These are phyloP conservation scores for Kluyveromyces dobzhanskii DNA, from an alignment of 805 yeast species.

Conservation along the genomic window DNA sequence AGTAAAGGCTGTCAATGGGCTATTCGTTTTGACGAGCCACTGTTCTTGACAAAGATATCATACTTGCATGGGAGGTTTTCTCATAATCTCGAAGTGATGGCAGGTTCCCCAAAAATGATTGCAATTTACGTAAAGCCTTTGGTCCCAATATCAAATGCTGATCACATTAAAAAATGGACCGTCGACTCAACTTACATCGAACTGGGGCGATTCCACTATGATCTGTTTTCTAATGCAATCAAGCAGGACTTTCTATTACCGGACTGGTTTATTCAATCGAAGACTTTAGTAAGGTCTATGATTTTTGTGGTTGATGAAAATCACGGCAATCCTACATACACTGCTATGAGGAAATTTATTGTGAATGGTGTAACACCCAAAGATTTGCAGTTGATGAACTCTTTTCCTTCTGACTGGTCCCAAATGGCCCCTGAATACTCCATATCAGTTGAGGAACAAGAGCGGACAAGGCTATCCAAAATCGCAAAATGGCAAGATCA, in stretches of 20 bases:
- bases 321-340: slow-evolving; percentile 31
- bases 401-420: slow-evolving; percentile 12
- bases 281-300: slow-evolving; percentile 27
- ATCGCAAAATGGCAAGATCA: slow-evolving; percentile 8
- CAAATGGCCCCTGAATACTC: slow-evolving; percentile 18
- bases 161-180: slow-evolving; percentile 5
- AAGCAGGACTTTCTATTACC: slow-evolving; percentile 29
- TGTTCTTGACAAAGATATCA: slow-evolving; percentile 29
- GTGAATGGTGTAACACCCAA: slow-evolving; percentile 36
- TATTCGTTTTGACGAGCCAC: slow-evolving; percentile 32
- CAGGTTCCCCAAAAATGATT: slow-evolving; percentile 32
- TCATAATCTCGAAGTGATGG: slow-evolving; percentile 31
- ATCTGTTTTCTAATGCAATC: slow-evolving; percentile 14
- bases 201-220: slow-evolving; percentile 25
- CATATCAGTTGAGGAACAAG: slow-evolving; percentile 7
- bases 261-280: slow-evolving; percentile 21
- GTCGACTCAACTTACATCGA: slow-evolving; percentile 19
- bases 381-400: slow-evolving; percentile 24
- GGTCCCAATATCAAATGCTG: background rate
- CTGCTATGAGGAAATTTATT: slow-evolving; percentile 32
- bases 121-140: slow-evolving; percentile 24
- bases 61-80: slow-evolving; percentile 32
- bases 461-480: slow-evolving; percentile 6
- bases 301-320: slow-evolving; percentile 27
- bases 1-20: slow-evolving; percentile 28